Conservation (phyloP, 2,329 filamentous ascomycete species). For the Arthrobotrys musiformis region DNA sequence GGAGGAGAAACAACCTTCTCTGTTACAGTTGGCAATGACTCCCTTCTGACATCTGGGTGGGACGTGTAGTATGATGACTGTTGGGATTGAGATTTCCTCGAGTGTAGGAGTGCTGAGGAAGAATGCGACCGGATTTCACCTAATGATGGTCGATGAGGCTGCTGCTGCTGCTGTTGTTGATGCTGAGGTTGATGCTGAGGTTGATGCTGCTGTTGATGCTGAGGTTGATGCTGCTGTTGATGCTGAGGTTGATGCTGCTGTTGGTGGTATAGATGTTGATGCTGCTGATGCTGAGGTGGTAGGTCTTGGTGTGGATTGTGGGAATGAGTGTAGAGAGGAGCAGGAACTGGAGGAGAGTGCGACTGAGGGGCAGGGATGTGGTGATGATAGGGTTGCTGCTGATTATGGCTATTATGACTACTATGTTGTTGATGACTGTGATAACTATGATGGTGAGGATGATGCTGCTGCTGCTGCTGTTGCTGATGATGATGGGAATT, state of each 20-base stretch:
- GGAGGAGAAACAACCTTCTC: constrained; percentile 39
- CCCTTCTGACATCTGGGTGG: constrained; percentile 36
- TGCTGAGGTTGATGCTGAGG: constrained; percentile 18
- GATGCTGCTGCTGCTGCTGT: constrained; percentile 23
- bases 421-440: not conserved
- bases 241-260: constrained; percentile 24
- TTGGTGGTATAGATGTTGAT: constrained; percentile 20
- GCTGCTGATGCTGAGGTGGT: constrained; percentile 20
- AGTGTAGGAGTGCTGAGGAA: constrained; percentile 19
- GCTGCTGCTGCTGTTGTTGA: constrained; percentile 32
- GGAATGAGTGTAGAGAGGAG: constrained; percentile 7
- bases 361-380: constrained; percentile 28
- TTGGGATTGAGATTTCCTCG: constrained; percentile 35
- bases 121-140: constrained; percentile 29
- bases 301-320: constrained; percentile 4
- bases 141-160: not conserved
- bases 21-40: constrained; percentile 42
- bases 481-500: constrained; percentile 1
- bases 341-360: not conserved
- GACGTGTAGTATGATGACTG: constrained; percentile 16
- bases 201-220: constrained; percentile 36
- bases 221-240: constrained; percentile 15
- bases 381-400: no score
- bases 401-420: no score
- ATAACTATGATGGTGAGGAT: constrained; percentile 24